Evolutionary conservation across 169 alveolate genomes (phyloP).

Genomic region (Cryptosporidium ubiquitum): DNA sequence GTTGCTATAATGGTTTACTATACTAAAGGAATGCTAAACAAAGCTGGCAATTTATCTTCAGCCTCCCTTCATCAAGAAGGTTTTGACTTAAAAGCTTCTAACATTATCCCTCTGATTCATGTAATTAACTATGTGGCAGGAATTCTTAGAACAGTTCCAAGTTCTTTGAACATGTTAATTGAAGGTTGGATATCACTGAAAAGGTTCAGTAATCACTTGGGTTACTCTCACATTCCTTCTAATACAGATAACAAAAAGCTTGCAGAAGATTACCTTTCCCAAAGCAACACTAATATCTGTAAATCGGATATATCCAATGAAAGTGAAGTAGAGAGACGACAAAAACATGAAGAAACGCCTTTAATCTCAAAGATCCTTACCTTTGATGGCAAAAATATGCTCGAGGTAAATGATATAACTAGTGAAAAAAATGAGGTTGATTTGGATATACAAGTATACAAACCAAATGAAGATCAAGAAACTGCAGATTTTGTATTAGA

Average conservation of each 20-base stretch:
- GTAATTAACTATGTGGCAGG: slow-evolving; percentile 59
- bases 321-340: neutral
- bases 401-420: neutral
- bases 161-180: slow-evolving; percentile 49
- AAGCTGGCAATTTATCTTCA: neutral
- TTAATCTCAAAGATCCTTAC: slow-evolving; percentile 22
- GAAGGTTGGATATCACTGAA: slow-evolving; percentile 73
- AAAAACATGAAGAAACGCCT: slow-evolving; percentile 14
- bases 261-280: neutral
- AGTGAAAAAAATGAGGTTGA: neutral
- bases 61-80: neutral
- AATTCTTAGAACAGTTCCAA: slow-evolving; percentile 61
- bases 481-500: neutral
- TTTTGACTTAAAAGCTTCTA: slow-evolving; percentile 44
- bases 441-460: neutral
- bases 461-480: neutral
- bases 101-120: slow-evolving; percentile 49
- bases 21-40: neutral
- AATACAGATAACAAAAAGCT: neutral
- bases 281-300: no score
- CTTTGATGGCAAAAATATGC: slow-evolving; percentile 26
- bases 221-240: neutral
- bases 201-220: slow-evolving; percentile 55
- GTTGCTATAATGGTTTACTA: slow-evolving; percentile 53
- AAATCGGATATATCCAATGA: neutral